phyloP scores from a whole-genome alignment of 2,329 filamentous ascomycete species.

The Nannizziopsis arthrosporioides region DNA sequence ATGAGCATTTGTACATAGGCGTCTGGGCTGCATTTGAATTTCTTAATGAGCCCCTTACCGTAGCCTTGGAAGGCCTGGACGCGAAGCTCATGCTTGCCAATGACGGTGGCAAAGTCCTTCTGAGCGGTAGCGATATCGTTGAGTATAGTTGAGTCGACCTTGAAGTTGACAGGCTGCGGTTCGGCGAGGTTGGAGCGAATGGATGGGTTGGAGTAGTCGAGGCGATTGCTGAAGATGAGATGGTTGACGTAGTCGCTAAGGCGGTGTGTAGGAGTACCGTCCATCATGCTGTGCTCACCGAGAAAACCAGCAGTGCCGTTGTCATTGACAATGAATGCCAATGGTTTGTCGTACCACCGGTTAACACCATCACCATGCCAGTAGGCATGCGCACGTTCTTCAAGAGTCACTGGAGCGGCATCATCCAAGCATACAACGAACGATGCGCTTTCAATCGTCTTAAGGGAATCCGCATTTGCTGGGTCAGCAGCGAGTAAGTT shows the following conservation, averaged over 20 bases:
- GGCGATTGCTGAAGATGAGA: conserved; percentile 84
- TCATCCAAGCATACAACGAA: conserved; percentile 93
- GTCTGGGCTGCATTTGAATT: conserved; percentile 96
- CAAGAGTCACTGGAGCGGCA: conserved; percentile 77
- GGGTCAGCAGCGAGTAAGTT: conserved; percentile 64
- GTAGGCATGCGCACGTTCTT: conserved; percentile 91
- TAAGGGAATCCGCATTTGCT: conserved; percentile 64
- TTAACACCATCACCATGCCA: conserved; percentile 97
- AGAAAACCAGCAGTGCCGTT: conserved; percentile 96
- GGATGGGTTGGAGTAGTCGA: conserved; percentile 69
- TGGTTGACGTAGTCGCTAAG: conserved; percentile 89
- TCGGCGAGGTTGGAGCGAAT: conserved; percentile 76
- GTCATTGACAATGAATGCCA: conserved; percentile 96
- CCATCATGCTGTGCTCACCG: conserved; percentile 99
- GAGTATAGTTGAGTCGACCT: conserved; percentile 60
- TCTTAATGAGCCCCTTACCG: conserved; percentile 97
- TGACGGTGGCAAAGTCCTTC: conserved; percentile 67
- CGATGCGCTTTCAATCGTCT: conserved; percentile 74
- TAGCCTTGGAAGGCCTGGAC: conserved; percentile 96
- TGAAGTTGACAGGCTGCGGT: conserved; percentile 65
- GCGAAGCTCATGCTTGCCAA: conserved; percentile 76
- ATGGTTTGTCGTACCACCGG: conserved; percentile 95
- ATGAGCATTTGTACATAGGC: conserved; percentile 98
- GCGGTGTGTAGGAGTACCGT: conserved; percentile 92
- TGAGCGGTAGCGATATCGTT: conserved; percentile 67